A percentile compares a stretch with the other conserved stretches of the same genome.
Conservation (phyloP, 2,329 filamentous ascomycete species). For the Thermomyces lanuginosus region DNA sequence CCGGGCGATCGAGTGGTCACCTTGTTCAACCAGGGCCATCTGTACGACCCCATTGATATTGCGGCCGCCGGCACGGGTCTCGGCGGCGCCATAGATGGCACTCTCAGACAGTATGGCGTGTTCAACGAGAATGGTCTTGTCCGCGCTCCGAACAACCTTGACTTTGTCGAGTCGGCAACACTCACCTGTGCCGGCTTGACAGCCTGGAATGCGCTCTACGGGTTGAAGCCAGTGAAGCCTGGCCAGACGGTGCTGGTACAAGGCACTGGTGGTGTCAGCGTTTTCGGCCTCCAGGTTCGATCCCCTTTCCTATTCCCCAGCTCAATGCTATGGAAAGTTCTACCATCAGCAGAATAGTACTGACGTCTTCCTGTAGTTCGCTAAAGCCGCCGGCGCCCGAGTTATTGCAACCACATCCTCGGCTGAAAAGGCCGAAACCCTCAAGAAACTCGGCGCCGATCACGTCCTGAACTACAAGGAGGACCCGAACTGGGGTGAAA, state of each 20-base stretch:
- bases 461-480: slow-evolving; percentile 21
- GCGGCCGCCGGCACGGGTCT: slow-evolving; percentile 25
- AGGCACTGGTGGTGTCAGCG: slow-evolving; percentile 39
- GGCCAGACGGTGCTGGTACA: slow-evolving; percentile 39
- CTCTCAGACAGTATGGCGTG: neutral
- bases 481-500: slow-evolving; percentile 42
- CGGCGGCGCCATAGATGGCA: slow-evolving; percentile 1
- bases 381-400: slow-evolving; percentile 27
- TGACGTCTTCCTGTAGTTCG: slow-evolving; percentile 20
- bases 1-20: slow-evolving; percentile 22
- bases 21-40: slow-evolving; percentile 42
- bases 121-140: slow-evolving; percentile 5
- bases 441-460: slow-evolving; percentile 1
- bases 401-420: slow-evolving; percentile 41
- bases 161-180: slow-evolving; percentile 14
- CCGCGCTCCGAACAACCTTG: slow-evolving; percentile 23
- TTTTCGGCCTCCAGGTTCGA: slow-evolving; percentile 37
- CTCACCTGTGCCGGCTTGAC: slow-evolving; percentile 26
- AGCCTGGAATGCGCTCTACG: slow-evolving; percentile 45
- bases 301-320: too few relatives aligned
- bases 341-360: too few relatives aligned
- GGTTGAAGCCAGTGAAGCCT: slow-evolving; percentile 31
- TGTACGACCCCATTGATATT: slow-evolving; percentile 31
- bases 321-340: too few relatives aligned
- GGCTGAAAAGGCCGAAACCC: slow-evolving; percentile 31